phyloP scores from a whole-genome alignment of 257 asterid species.

The Penstemon davidsonii region DNA sequence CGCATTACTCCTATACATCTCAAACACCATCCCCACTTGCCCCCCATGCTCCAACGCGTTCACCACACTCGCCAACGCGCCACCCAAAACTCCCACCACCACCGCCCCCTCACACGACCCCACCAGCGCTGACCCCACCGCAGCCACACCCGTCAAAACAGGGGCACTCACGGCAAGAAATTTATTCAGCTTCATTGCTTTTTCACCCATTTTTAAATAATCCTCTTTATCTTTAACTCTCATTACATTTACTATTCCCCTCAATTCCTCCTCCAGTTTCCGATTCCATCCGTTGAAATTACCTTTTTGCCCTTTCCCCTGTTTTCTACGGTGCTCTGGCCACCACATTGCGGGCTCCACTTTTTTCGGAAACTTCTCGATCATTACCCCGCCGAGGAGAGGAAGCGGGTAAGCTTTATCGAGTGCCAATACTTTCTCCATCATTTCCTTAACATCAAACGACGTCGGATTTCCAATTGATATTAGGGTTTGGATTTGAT shows the following conservation, averaged over 20 bases:
- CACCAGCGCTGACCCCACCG: slow-evolving; percentile 44
- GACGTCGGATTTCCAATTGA: slow-evolving; percentile 37
- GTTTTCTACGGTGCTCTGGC: slow-evolving; percentile 43
- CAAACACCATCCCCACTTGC: slow-evolving; percentile 83
- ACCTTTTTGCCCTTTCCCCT: not conserved
- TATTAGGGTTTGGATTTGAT: slow-evolving; percentile 45
- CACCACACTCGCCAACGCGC: slow-evolving; percentile 68
- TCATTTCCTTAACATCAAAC: slow-evolving; percentile 45
- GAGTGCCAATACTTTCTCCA: slow-evolving; percentile 64
- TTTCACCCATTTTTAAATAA: slow-evolving; percentile 47
- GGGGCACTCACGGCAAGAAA: slow-evolving; percentile 52
- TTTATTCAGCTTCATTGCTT: slow-evolving; percentile 58
- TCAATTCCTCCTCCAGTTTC: slow-evolving; percentile 61
- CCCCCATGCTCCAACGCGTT: slow-evolving; percentile 72
- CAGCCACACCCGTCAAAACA: slow-evolving; percentile 60
- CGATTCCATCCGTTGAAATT: slow-evolving; percentile 50
- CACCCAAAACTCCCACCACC: slow-evolving; percentile 47
- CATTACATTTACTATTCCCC: slow-evolving; percentile 35
- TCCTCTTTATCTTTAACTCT: slow-evolving; percentile 51
- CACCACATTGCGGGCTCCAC: slow-evolving; percentile 64
- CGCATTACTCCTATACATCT: slow-evolving; percentile 73
- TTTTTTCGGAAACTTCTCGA: slow-evolving; percentile 45
- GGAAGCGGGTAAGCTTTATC: slow-evolving; percentile 71
- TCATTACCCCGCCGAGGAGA: slow-evolving; percentile 44
- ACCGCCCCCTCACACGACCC: slow-evolving; percentile 44